phyloP scores from a whole-genome alignment of 2,329 filamentous ascomycete genomes.

The Lojkania enalia region DNA sequence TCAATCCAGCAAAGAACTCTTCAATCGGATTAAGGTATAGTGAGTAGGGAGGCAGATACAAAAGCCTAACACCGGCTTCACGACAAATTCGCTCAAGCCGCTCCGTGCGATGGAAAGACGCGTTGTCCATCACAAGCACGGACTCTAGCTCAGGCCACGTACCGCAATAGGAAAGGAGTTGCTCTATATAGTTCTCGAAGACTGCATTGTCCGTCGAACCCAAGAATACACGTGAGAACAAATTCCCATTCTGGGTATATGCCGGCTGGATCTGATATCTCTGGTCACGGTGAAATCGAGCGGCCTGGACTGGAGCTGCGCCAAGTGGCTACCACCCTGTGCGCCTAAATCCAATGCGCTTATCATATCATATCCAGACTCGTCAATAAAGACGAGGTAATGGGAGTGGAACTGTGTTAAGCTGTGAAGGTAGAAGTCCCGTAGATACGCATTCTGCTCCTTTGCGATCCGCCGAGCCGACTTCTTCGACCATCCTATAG shows the following conservation, averaged over 20 bases:
- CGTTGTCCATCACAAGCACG: too few relatives aligned
- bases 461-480: conserved; percentile 34
- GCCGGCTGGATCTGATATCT: conserved; percentile 15
- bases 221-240: conserved; percentile 15
- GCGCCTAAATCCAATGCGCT: not conserved
- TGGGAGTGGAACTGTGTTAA: conserved; percentile 34
- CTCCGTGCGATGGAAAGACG: too few relatives aligned
- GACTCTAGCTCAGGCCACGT: conserved; percentile 41
- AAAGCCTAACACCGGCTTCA: conserved; percentile 36
- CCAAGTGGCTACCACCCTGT: conserved; percentile 39
- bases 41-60: conserved; percentile 43
- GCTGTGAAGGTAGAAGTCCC: conserved; percentile 41
- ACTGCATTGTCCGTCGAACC: conserved; percentile 16
- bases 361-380: not conserved
- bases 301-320: conserved; percentile 38
- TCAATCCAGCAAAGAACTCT: conserved; percentile 44
- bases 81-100: conserved; percentile 34
- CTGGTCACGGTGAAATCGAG: conserved; percentile 14
- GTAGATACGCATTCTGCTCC: conserved; percentile 39
- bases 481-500: conserved; percentile 21
- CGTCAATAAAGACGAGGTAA: not conserved
- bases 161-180: conserved; percentile 38
- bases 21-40: conserved; percentile 45
- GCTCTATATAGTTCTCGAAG: conserved; percentile 13
- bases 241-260: conserved; percentile 19